Evolutionary conservation across 768 basidiomycete species (phyloP), one percentile per base, ranked within the genome.

Genomic region (Exidia glandulosa): DNA sequence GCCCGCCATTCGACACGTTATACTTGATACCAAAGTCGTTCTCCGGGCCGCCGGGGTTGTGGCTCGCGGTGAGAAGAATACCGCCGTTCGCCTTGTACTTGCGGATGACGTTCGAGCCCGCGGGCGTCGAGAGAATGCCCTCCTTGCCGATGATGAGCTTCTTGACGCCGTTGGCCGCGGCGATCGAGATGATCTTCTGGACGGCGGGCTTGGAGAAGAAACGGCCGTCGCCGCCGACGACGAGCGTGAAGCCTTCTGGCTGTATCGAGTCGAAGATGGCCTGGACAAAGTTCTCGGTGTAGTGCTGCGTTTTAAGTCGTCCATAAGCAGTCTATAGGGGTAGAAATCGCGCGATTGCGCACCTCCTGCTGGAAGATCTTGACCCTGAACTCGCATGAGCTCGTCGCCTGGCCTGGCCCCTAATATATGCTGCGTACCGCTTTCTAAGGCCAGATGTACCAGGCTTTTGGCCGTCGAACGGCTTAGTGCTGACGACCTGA

Each of bases 11-110:
- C 37, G 87, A 86, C 55, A 93, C 88, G 73, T 99, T 99, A 79
- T 96, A 99, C 75, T 99, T 98, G 83, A 99, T 97, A 55, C 96
- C 96, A 71, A 98, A 99, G 74, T 99, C 96, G 67, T 90, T 88
- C 69, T 92, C 82, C n/a, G 96, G 96, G 27, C 96, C 96, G 59
- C 96, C 96, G 19, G 96, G 94, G 74, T 99, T 99, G 79, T 99
- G 96, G 62, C 86, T 88, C 19, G 96, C 96, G 4, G 96, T 99
- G 64, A 99, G 79, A 58, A 99, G 80, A 73, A 99, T 99, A 64
- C 96, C 96, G 50, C 96, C 96, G 66, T 90, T 84, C 3, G 94
- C 94, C 74, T 96, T 93, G 78, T 92, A 92, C 67, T 93, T 92
- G 64, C 96, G 80, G 73, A 99, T 99, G 66, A 96, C 75, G 72